Evolutionary conservation across 2,329 filamentous ascomycete species (phyloP).

Genomic region (Paecilomyces variotii): DNA sequence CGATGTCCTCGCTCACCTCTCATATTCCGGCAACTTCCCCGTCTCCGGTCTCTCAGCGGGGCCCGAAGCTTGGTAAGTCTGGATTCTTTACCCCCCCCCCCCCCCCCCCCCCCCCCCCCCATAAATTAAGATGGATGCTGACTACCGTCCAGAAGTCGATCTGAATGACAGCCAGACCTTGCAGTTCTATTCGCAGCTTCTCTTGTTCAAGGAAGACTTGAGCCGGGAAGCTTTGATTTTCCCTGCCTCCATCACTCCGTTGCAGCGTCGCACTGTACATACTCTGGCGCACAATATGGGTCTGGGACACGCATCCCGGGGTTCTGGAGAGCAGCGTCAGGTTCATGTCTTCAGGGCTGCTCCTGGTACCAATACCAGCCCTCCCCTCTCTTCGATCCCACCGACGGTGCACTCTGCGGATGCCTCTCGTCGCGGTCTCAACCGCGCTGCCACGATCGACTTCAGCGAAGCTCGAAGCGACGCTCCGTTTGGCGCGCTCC

Average conservation of each 20-base stretch:
- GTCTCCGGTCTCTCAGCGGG: constrained; percentile 56
- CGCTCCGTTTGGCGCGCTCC: constrained; percentile 65
- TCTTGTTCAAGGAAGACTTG: constrained; percentile 77
- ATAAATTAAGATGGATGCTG: background rate
- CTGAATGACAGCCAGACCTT: constrained; percentile 85
- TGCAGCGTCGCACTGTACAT: constrained; percentile 83
- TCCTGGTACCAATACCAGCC: constrained; percentile 48
- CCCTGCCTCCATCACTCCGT: constrained; percentile 67
- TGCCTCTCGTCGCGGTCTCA: constrained; percentile 73
- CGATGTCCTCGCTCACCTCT: constrained; percentile 69
- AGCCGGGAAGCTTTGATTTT: constrained; percentile 76
- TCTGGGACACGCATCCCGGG: constrained; percentile 82
- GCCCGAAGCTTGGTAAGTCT: constrained; percentile 29
- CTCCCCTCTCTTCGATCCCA: constrained; percentile 55
- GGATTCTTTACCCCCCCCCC: background rate
- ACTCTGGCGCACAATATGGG: constrained; percentile 94
- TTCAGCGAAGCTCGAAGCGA: constrained; percentile 77
- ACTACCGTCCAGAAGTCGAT: constrained; percentile 58
- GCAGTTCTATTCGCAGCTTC: constrained; percentile 81
- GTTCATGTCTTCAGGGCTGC: constrained; percentile 70
- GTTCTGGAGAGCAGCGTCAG: constrained; percentile 77
- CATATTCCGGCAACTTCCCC: constrained; percentile 57
- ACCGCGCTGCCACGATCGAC: constrained; percentile 93
- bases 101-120: background rate
- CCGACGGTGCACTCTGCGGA: constrained; percentile 61